A percentile compares a stretch with the other conserved stretches of the same genome.
These are phyloP conservation scores for Danielia reshetovae DNA, from an alignment of 805 yeast species.

Conservation along the genomic window DNA sequence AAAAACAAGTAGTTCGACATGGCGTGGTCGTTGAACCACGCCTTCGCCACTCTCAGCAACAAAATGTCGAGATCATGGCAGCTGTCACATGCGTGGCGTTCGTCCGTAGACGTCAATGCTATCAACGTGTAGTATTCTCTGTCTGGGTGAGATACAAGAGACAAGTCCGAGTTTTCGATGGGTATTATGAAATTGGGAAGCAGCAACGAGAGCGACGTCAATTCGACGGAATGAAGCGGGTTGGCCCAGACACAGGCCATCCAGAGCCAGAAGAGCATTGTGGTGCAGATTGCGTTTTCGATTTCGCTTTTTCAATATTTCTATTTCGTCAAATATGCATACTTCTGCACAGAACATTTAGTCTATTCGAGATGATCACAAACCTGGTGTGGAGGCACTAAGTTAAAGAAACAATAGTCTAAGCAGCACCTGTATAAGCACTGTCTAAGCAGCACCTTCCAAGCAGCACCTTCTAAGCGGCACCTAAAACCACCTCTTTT, in stretches of 20 bases:
- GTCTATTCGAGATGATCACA: too few relatives aligned
- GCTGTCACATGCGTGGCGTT: conserved; percentile 41
- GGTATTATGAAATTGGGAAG: conserved; percentile 9
- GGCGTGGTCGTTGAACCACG: conserved; percentile 44
- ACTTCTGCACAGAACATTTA: too few relatives aligned
- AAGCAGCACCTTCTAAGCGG: too few relatives aligned
- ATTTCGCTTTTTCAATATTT: too few relatives aligned
- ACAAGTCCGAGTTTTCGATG: conserved; percentile 9
- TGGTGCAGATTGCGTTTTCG: too few relatives aligned
- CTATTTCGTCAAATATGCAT: too few relatives aligned
- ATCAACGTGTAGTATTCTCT: conserved; percentile 50
- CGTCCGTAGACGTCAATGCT: conserved; percentile 48
- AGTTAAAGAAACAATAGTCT: too few relatives aligned
- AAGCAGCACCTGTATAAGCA: too few relatives aligned
- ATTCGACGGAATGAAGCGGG: neutral
- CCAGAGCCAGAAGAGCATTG: neutral
- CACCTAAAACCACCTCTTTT: too few relatives aligned
- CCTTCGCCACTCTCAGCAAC: conserved; percentile 36
- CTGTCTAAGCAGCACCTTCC: too few relatives aligned
- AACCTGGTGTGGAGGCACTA: too few relatives aligned
- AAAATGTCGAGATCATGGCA: conserved; percentile 46
- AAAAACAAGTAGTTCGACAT: conserved; percentile 40
- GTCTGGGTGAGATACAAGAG: conserved; percentile 8
- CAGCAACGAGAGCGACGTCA: neutral
- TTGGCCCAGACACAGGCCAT: neutral